phyloP scores from a whole-genome alignment of 1,284 basidiomycete genomes.

The Ustilago lituana region DNA sequence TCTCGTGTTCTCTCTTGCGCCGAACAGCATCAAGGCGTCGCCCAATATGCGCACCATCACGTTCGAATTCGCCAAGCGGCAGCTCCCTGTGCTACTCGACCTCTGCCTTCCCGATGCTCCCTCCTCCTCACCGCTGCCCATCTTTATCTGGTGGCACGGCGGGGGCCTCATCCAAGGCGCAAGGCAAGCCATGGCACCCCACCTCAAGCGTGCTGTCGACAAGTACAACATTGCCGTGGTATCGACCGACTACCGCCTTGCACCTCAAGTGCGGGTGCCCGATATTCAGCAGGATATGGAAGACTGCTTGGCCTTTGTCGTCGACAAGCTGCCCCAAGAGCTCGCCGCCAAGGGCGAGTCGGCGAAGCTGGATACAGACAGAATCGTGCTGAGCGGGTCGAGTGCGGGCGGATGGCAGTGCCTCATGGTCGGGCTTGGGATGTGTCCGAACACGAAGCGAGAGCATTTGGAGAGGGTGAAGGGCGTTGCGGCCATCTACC shows the following conservation, averaged over 20 bases:
- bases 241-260: conserved; percentile 50
- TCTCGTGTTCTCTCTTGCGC: too few species aligned
- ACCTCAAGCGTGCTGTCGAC: conserved; percentile 45
- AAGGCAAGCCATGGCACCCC: conserved; percentile 36
- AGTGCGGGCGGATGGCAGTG: conserved; percentile 51
- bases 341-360: conserved; percentile 21
- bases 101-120: conserved; percentile 35
- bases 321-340: conserved; percentile 31
- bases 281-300: conserved; percentile 46
- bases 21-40: too few species aligned
- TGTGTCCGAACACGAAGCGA: conserved; percentile 30
- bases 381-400: conserved; percentile 41
- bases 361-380: conserved; percentile 28
- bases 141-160: conserved; percentile 51
- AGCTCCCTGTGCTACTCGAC: conserved; percentile 42
- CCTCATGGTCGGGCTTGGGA: conserved; percentile 48
- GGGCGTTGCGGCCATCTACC: conserved; percentile 47
- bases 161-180: conserved; percentile 51
- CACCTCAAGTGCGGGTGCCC: conserved; percentile 45
- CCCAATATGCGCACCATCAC: conserved; percentile 29
- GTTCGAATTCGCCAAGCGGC: conserved; percentile 36
- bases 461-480: conserved; percentile 26
- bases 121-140: conserved; percentile 27
- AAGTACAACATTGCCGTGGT: conserved; percentile 45
- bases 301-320: conserved; percentile 36